Evolutionary conservation across 108 stramenopile species (phyloP).

Genomic region (Conticribra guillardii): DNA sequence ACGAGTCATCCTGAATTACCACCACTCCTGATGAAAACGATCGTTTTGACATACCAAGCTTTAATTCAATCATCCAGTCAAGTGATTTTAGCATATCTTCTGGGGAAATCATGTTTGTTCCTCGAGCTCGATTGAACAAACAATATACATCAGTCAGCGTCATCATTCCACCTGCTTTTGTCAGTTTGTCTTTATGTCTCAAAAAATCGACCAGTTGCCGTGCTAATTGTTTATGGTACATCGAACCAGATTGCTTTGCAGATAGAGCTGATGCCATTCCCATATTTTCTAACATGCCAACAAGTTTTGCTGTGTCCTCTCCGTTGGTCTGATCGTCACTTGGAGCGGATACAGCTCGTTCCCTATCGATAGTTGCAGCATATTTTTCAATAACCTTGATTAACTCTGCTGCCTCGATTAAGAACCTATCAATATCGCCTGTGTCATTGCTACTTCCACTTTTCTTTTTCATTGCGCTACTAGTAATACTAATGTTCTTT

Average conservation of each 20-base stretch:
- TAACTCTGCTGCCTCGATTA: constrained; percentile 71
- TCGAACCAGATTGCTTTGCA: constrained; percentile 63
- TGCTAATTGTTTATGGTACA: constrained; percentile 91
- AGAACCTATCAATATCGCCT: constrained; percentile 69
- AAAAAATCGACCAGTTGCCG: constrained; percentile 96
- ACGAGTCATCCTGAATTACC: constrained; percentile 82
- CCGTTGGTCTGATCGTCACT: constrained; percentile 7
- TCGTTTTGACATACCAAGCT: constrained; percentile 81
- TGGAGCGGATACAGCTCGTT: constrained; percentile 21
- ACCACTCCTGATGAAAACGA: constrained; percentile 83
- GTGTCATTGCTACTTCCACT: constrained; percentile 21
- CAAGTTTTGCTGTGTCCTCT: constrained; percentile 62
- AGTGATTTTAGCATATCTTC: constrained; percentile 90
- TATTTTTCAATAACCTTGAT: constrained; percentile 81
- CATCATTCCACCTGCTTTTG: constrained; percentile 68
- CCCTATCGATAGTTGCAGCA: constrained; percentile 58
- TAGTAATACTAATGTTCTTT: neutral
- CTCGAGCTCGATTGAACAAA: constrained; percentile 94
- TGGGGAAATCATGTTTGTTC: constrained; percentile 95
- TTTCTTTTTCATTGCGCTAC: constrained; percentile 8
- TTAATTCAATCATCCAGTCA: constrained; percentile 62
- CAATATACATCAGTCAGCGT: constrained; percentile 88
- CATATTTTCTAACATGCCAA: constrained; percentile 83
- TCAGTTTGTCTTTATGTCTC: constrained; percentile 53
- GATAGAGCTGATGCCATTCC: constrained; percentile 96